phyloP scores from a whole-genome alignment of 345 rosid genomes.

The Arabis hirsuta region DNA sequence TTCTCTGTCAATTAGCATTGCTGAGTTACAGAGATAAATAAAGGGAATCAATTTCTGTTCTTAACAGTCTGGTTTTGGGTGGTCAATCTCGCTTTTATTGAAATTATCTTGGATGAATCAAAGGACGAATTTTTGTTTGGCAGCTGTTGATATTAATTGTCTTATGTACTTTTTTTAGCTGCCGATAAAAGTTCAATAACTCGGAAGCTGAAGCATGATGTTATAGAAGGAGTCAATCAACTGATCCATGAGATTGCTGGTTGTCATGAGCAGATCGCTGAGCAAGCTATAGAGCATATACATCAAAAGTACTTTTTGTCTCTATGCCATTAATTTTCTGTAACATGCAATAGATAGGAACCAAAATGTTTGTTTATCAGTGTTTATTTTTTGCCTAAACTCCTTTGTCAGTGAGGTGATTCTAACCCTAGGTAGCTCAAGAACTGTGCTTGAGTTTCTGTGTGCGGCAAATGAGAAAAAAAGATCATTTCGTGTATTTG shows the following conservation, averaged over 20 bases:
- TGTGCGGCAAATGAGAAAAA: slow-evolving; percentile 98
- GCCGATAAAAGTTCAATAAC: slow-evolving; percentile 88
- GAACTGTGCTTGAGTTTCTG: slow-evolving; percentile 91
- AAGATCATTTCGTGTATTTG: slow-evolving; percentile 92
- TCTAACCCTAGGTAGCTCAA: slow-evolving; percentile 94
- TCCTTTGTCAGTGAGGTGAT: slow-evolving; percentile 85
- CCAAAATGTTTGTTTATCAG: background rate
- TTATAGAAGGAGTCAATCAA: slow-evolving; percentile 94
- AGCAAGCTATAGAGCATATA: slow-evolving; percentile 99
- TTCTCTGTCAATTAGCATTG: background rate
- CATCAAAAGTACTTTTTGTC: slow-evolving; percentile 80
- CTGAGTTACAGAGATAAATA: background rate
- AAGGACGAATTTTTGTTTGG: background rate
- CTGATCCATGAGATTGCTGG: slow-evolving; percentile 85
- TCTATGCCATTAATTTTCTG: background rate
- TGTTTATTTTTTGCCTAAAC: background rate
- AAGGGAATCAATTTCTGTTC: background rate
- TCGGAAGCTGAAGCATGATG: slow-evolving; percentile 94
- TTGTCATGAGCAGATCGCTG: slow-evolving; percentile 98
- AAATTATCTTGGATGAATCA: background rate
- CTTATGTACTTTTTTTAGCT: slow-evolving; percentile 56
- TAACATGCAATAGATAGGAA: slow-evolving; percentile 15
- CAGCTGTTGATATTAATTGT: slow-evolving; percentile 33
- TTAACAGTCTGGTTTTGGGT: slow-evolving; percentile 1
- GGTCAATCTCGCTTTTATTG: background rate